Evolutionary conservation across 2,329 filamentous ascomycete genomes (phyloP).

Genomic region (Fusarium caatingaense): DNA sequence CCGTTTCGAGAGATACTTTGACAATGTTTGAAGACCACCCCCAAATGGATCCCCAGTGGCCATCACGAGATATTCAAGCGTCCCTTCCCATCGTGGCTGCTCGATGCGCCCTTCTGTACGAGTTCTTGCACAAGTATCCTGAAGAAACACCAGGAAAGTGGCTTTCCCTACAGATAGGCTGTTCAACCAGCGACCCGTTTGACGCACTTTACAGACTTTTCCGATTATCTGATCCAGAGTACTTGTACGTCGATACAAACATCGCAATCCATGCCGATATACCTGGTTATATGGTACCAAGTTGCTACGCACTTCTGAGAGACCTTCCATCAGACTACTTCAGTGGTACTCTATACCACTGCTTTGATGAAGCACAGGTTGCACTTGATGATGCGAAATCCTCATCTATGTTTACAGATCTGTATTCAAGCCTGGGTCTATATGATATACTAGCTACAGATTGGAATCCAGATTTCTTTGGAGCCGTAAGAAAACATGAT

Average conservation of each 20-base stretch:
- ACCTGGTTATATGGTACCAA: background rate
- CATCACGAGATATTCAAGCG: fast-evolving
- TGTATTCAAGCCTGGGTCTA: background rate
- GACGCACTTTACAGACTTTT: constrained; percentile 9
- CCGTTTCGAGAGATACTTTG: background rate
- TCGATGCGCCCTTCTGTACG: background rate
- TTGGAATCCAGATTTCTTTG: background rate
- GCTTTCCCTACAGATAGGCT: constrained; percentile 3
- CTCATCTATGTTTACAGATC: background rate
- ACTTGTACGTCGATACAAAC: background rate
- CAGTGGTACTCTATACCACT: background rate
- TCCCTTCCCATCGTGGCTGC: background rate
- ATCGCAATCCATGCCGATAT: background rate
- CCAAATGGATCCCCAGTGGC: background rate
- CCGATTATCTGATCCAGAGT: background rate
- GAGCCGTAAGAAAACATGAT: background rate
- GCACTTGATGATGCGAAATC: background rate
- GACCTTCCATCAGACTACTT: background rate
- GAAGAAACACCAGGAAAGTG: background rate
- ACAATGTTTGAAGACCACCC: background rate
- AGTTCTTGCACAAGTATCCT: background rate
- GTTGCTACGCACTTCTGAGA: background rate
- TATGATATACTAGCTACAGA: background rate
- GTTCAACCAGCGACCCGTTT: background rate
- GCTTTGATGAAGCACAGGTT: background rate